These are phyloP conservation scores for Hypoxylon lienhwacheense DNA, from an alignment of 495 filamentous ascomycete genomes.

Conservation along the genomic window DNA sequence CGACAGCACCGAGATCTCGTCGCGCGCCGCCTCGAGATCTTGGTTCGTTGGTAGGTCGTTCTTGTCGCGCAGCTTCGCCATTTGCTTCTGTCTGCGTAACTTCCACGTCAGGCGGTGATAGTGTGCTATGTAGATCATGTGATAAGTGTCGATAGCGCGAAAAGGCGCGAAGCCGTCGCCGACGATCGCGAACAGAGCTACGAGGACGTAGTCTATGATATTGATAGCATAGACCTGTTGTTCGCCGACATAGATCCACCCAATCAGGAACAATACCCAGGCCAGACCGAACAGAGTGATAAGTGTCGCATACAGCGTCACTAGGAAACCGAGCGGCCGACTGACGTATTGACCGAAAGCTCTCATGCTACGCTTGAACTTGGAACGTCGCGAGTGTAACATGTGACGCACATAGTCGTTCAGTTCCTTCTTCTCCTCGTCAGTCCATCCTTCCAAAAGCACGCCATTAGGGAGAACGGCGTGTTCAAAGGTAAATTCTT, in stretches of 20 bases:
- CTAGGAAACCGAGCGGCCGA: constrained; percentile 73
- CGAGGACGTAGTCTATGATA: constrained; percentile 74
- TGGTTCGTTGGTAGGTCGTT: constrained; percentile 66
- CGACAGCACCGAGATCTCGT: constrained; percentile 60
- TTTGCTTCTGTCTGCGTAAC: constrained; percentile 60
- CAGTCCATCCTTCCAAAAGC: constrained; percentile 66
- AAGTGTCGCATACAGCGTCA: constrained; percentile 76
- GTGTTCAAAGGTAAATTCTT: constrained; percentile 39
- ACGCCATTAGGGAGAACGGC: constrained; percentile 66
- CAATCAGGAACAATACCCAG: constrained; percentile 84
- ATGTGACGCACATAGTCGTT: constrained; percentile 83
- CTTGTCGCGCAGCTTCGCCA: constrained; percentile 67
- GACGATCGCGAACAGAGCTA: constrained; percentile 75
- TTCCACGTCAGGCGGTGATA: constrained; percentile 70
- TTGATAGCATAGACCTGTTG: constrained; percentile 70
- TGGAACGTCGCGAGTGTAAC: constrained; percentile 73
- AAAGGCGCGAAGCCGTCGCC: constrained; percentile 78
- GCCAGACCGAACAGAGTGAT: constrained; percentile 80
- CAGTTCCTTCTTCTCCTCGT: constrained; percentile 67
- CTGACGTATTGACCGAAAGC: constrained; percentile 73
- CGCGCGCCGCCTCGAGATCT: constrained; percentile 50
- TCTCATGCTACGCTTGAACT: constrained; percentile 72
- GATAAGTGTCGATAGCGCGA: constrained; percentile 76
- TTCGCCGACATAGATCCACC: constrained; percentile 81
- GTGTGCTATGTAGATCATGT: constrained; percentile 70